Base-by-base conservation (phyloP, 2,329 filamentous ascomycete genomes). In the Colletotrichum lini region DNA sequence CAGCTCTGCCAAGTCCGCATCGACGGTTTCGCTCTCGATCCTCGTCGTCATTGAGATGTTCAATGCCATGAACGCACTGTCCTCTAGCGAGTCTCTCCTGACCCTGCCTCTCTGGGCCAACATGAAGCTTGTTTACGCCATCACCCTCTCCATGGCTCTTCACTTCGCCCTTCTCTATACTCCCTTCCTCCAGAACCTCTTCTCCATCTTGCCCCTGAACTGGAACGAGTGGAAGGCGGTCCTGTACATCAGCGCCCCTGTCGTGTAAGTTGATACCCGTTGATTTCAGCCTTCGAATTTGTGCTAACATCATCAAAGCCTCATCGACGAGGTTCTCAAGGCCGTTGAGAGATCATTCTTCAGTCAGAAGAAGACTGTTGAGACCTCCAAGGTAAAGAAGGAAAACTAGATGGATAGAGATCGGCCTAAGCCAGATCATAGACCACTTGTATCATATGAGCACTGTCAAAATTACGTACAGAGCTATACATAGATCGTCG, bases 11-110 rank as follows among this genome's bases (percentile, higher is more conserved):
- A 95, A 96, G 83, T 90, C 95, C 6, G 96, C 95, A 2, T 98
- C 95, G 23, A 99, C 96, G 1, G 91, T 99, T 38, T 98, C 95
- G 8, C 88, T 99, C 72, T 97, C 94, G 3, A 93, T 93, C 78
- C 88, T 99, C 21, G 96, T 99, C 56, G 95, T 98, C 72, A 98
- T 99, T 79, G 96, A 99, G 85, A 99, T 99, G 96, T 90, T 99
- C 80, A 99, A 99, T 84, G 96, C 96, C 77, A 96, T 98, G 93
- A 99, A 99, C 80, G 96, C 96, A 0, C 89, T 99, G 42, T 98
- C 95, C 2, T 98, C 95, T 0, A 97, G 94, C 82, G 96, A 99
- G 83, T 97, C 94, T 18, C 90, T 99, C 15, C 84, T 99, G 67
- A 98, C 95, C 2, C 89, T 99, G 73, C 96, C 95, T 12, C 86